Percentiles rank a stretch among this genome's conserved stretches.
Evolutionary conservation across 2,329 filamentous ascomycete genomes (phyloP).

Genomic region (Fusarium proliferatum): DNA sequence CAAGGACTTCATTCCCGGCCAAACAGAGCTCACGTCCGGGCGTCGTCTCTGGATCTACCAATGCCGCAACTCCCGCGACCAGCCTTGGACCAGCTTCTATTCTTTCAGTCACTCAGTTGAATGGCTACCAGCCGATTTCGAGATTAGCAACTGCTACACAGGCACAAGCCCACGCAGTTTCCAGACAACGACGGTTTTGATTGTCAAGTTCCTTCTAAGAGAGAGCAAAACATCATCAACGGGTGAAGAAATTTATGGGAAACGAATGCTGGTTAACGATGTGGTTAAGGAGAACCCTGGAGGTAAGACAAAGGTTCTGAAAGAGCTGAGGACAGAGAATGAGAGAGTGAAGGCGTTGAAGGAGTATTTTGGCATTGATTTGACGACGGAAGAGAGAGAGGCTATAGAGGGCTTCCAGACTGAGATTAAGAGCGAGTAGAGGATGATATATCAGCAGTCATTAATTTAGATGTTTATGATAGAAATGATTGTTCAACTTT

Average conservation of each 20-base stretch:
- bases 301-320: slow-evolving; percentile 61
- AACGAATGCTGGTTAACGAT: slow-evolving; percentile 62
- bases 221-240: slow-evolving; percentile 54
- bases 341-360: slow-evolving; percentile 64
- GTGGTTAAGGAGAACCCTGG: slow-evolving; percentile 65
- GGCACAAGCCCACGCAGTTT: slow-evolving; percentile 61
- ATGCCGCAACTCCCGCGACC: slow-evolving; percentile 61
- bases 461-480: neutral
- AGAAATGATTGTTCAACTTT: neutral
- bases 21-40: slow-evolving; percentile 52
- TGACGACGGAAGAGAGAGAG: slow-evolving; percentile 61
- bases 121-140: slow-evolving; percentile 71
- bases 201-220: slow-evolving; percentile 64
- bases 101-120: slow-evolving; percentile 72
- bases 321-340: slow-evolving; percentile 60
- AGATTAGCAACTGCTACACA: slow-evolving; percentile 68
- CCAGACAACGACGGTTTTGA: slow-evolving; percentile 66
- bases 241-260: slow-evolving; percentile 60
- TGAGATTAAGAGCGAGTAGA: slow-evolving; percentile 51
- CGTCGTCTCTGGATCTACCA: slow-evolving; percentile 72
- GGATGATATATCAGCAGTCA: neutral
- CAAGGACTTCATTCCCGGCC: slow-evolving; percentile 59
- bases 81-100: slow-evolving; percentile 69
- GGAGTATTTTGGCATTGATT: slow-evolving; percentile 63
- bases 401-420: slow-evolving; percentile 63